Evolutionary conservation across 345 rosid genomes (phyloP).

Genomic region (Citrus sp.): DNA sequence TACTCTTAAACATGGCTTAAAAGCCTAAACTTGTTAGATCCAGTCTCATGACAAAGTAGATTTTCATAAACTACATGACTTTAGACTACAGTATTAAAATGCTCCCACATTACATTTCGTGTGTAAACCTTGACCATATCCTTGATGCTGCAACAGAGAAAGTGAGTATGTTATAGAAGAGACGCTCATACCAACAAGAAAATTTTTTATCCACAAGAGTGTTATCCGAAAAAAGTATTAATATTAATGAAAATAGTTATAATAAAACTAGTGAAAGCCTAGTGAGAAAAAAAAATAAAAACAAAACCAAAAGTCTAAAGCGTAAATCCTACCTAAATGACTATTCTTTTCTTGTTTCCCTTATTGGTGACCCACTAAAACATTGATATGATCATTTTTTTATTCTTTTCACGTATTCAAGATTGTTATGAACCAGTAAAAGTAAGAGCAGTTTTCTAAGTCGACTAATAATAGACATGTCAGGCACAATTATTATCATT

Average conservation of each 20-base stretch:
- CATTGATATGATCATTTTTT: not conserved
- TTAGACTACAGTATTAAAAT: too few species aligned
- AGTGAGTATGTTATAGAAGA: not conserved
- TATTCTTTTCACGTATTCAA: not conserved
- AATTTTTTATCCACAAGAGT: not conserved
- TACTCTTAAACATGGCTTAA: not conserved
- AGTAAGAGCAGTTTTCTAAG: not conserved
- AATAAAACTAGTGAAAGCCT: not conserved
- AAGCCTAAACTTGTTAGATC: not conserved
- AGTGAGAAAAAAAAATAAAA: not conserved
- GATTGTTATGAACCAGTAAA: not conserved
- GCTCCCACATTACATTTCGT: not conserved
- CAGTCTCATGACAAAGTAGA: not conserved
- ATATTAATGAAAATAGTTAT: not conserved
- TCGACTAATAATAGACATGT: not conserved
- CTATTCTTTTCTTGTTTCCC: not conserved
- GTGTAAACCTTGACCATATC: not conserved
- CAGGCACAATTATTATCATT: not conserved
- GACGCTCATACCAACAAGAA: not conserved
- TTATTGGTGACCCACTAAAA: not conserved
- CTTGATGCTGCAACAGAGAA: not conserved
- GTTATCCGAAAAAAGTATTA: not conserved
- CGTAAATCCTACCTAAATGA: not conserved
- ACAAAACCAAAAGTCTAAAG: not conserved
- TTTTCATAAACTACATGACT: not conserved